Evolutionary conservation across 805 yeast species (phyloP), one percentile per base, ranked within the genome.

Genomic region (Spathaspora gorwiae): DNA sequence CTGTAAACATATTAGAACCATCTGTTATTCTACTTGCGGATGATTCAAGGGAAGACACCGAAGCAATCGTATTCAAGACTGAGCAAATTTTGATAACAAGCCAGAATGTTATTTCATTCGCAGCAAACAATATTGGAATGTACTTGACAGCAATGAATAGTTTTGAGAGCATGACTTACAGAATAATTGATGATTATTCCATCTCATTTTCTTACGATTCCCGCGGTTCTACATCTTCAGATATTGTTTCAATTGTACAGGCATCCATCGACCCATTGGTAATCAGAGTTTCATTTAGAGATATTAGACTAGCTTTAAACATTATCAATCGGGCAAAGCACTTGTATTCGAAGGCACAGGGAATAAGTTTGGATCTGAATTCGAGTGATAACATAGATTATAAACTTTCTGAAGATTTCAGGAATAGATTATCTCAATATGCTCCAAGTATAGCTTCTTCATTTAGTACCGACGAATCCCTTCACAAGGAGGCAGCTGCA

Each of bases 181-280:
- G 97, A 44, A 76, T 94, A 27, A 73, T 94, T 47, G 97, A 94
- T 62, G 97, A 94, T 54, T 94, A 92, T 62, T 85, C 95, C 1
- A 67, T 89, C 2, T 80, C 90, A 1, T 73, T 87, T 45, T 79
- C 88, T 0, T 66, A 86, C 45, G 97, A 92, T 57, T 73, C 78
- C 7, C 71, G 89, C 38, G 84, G 84, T 5, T 80, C 95, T 0
- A 76, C 83, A 1, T 58, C 73, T 0, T 76, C 78, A 0, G 78
- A 78, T 15, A 72, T 77, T 41, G 59, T 88, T 42, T 83, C 95
- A 0, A 70, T 75, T 32, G 73, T 90, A 9, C 83, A 83, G 45
- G 73, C 84, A 7, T 78, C 89, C 0, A 73, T 90, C 29, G 97
- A 92, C 47, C 94, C 95, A 0, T 61, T 94, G 34, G 65, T 92